Conservation (phyloP, 2,329 filamentous ascomycete species). For the Fusarium setosum region DNA sequence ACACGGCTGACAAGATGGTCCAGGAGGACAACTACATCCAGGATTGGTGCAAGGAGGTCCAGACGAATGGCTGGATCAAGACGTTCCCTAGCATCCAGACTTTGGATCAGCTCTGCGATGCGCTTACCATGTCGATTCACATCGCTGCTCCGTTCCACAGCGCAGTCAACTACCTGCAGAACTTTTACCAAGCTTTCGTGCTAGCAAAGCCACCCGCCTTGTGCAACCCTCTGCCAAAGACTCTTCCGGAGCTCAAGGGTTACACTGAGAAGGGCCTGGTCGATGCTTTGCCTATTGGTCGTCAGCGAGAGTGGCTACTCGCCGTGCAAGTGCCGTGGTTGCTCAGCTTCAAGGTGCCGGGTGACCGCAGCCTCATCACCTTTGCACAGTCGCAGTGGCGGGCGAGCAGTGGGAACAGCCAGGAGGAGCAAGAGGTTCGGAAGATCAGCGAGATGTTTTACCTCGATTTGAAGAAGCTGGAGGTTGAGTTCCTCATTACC, state of each 20-base stretch:
- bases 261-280: conserved; percentile 47
- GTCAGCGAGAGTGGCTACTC: conserved; percentile 57
- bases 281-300: conserved; percentile 54
- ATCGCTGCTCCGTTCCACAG: conserved; percentile 62
- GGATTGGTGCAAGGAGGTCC: conserved; percentile 55
- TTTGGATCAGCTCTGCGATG: conserved; percentile 55
- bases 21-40: conserved; percentile 47
- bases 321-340: conserved; percentile 58
- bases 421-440: conserved; percentile 25
- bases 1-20: conserved; percentile 45
- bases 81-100: conserved; percentile 57
- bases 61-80: conserved; percentile 51
- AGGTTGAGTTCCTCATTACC: conserved; percentile 45
- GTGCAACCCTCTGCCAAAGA: conserved; percentile 47
- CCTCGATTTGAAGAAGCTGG: conserved; percentile 41
- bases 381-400: conserved; percentile 54
- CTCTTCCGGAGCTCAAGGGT: conserved; percentile 44
- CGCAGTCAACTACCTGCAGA: conserved; percentile 63
- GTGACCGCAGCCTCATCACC: conserved; percentile 53
- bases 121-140: conserved; percentile 64
- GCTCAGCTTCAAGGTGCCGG: conserved; percentile 55
- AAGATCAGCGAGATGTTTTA: conserved; percentile 40
- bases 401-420: conserved; percentile 40
- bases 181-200: conserved; percentile 62
- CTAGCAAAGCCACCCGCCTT: conserved; percentile 55